Base-by-base conservation (phyloP, 805 yeast genomes). In the Candida tibetensis region DNA sequence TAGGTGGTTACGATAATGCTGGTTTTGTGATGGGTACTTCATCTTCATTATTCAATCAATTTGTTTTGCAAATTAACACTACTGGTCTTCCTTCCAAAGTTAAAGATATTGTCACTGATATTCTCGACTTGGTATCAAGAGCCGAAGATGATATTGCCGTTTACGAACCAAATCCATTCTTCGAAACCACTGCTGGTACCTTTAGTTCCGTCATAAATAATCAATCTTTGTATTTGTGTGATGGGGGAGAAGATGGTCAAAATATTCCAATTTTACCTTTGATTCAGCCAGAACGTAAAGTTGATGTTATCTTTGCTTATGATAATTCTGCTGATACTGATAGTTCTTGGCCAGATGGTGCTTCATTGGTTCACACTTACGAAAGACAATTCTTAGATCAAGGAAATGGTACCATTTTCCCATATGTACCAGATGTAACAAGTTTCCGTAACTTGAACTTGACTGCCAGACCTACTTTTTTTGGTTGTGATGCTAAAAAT, bases 211-310 rank as follows among this genome's bases (percentile, higher is more conserved):
- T 81, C 37, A 58, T 61, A 16, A 42, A 60, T 3, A 57, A 71
- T 32, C 66, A 66, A 4, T 57, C 69, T 17, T 64, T 84, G 30
- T 73, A 65, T 50, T 66, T 85, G 42, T 87, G 77, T 21, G 95
- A 85, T 54, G 95, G 95, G 30, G 95, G 93, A 22, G 87, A 81
- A 56, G 91, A 85, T 55, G 39, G 71, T 6, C 88, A 83, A 57
- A 83, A 83, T 51, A 68, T 85, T 13, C 93, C 95, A 0, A 57
- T 82, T 27, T 63, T 72, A 21, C 86, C 91, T 2, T 66, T 85
- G 35, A 51, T 83, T 18, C 83, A 81, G 47, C 76, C 77, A 4
- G 74, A 75, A 31, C 68, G 89, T 55, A 60, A 71, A 10, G 64
- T 82, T 23, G 93, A 85, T 54, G 66, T 79, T 10, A 64, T 85